These are phyloP conservation scores for Penicillium digitatum DNA, from an alignment of 2,329 filamentous ascomycete species.

Conservation along the genomic window DNA sequence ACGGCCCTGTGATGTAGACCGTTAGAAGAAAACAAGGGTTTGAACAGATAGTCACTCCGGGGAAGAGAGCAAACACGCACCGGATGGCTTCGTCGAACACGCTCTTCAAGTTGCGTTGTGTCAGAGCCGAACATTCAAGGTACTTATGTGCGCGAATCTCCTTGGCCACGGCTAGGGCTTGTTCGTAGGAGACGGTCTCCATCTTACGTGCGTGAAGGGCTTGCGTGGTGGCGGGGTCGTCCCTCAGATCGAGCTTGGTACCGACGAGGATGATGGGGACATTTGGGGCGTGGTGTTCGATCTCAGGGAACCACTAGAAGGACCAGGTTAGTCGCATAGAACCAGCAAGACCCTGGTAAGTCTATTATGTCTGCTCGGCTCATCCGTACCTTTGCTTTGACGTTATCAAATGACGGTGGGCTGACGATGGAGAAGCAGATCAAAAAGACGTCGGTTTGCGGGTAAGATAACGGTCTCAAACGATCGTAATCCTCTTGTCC, in stretches of 20 bases:
- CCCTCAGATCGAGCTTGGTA: constrained; percentile 92
- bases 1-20: constrained; percentile 40
- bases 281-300: constrained; percentile 91
- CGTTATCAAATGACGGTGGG: constrained; percentile 97
- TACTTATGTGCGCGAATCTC: constrained; percentile 97
- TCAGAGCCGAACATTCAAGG: constrained; percentile 93
- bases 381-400: constrained; percentile 80
- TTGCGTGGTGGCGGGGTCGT: constrained; percentile 78
- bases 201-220: constrained; percentile 85
- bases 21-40: background rate
- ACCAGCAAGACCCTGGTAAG: background rate
- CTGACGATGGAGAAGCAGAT: constrained; percentile 99
- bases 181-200: constrained; percentile 94
- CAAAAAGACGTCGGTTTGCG: constrained; percentile 95
- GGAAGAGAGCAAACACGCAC: constrained; percentile 52
- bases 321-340: constrained; percentile 7
- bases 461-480: constrained; percentile 90
- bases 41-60: background rate
- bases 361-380: background rate
- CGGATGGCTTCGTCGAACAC: constrained; percentile 98
- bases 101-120: constrained; percentile 94
- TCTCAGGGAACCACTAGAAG: constrained; percentile 88
- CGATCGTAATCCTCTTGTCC: constrained; percentile 98
- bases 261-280: constrained; percentile 96
- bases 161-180: constrained; percentile 81